Evolutionary conservation across 768 basidiomycete species (phyloP).

Genomic region (Phaffia tasmanica): DNA sequence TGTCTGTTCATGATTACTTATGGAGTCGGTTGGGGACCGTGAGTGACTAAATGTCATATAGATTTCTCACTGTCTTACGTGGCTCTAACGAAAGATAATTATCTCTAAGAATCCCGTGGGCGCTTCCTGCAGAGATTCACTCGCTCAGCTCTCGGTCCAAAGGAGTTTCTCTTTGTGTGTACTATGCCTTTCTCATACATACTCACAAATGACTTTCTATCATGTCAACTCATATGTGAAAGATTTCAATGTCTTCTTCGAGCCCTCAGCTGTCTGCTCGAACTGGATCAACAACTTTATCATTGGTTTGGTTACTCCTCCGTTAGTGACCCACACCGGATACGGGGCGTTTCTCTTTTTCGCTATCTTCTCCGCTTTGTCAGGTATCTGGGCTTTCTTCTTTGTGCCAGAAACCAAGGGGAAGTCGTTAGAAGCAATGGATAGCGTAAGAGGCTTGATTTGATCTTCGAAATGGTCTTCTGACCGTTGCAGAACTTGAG

Average conservation of each 20-base stretch:
- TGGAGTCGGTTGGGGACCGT: slow-evolving; percentile 6
- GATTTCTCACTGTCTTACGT: too few relatives aligned
- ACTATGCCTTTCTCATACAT: not conserved
- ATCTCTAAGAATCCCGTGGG: not conserved
- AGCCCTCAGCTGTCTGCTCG: slow-evolving; percentile 22
- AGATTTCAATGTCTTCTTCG: slow-evolving; percentile 13
- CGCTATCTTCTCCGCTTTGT: slow-evolving; percentile 24
- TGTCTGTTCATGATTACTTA: not conserved
- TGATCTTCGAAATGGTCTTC: too few relatives aligned
- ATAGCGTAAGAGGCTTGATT: slow-evolving; percentile 5
- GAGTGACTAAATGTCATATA: too few relatives aligned
- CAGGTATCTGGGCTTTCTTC: slow-evolving; percentile 24
- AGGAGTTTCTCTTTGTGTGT: slow-evolving; percentile 1
- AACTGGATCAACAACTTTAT: slow-evolving; percentile 30
- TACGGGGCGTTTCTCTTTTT: slow-evolving; percentile 30
- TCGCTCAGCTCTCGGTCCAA: not conserved
- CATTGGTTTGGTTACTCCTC: slow-evolving; percentile 26
- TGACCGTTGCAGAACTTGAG: too few relatives aligned
- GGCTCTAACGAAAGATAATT: too few relatives aligned
- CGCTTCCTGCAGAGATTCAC: slow-evolving; percentile 2
- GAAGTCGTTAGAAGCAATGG: slow-evolving; percentile 27
- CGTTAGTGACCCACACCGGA: slow-evolving; percentile 21
- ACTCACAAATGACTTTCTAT: not conserved
- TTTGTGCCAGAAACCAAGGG: slow-evolving; percentile 28
- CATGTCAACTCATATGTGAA: too few relatives aligned